Evolutionary conservation across 345 rosid species (phyloP).

Genomic region (Euphorbia tirucalli): DNA sequence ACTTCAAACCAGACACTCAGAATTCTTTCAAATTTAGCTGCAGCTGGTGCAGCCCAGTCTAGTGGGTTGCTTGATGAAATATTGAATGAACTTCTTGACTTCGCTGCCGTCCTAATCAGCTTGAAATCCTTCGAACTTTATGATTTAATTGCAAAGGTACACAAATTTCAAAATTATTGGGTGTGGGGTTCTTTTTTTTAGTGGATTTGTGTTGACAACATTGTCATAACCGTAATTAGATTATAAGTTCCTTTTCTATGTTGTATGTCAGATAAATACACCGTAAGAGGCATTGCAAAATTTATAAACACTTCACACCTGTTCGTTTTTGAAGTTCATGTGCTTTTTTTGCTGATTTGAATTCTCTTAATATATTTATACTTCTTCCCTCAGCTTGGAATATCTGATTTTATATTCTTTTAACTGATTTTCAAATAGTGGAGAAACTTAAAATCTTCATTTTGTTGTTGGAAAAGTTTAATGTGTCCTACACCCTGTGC

Average conservation of each 20-base stretch:
- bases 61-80: slow-evolving; percentile 58
- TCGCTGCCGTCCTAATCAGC: slow-evolving; percentile 46
- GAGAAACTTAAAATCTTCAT: too few relatives aligned
- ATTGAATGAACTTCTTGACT: slow-evolving; percentile 66
- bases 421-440: neutral
- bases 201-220: neutral
- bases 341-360: neutral
- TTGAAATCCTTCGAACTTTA: slow-evolving; percentile 54
- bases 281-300: too few relatives aligned
- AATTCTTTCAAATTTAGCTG: slow-evolving; percentile 80
- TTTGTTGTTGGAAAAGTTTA: too few relatives aligned
- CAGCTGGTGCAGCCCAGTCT: slow-evolving; percentile 62
- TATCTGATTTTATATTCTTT: neutral
- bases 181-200: neutral
- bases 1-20: slow-evolving; percentile 71
- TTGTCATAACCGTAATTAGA: neutral
- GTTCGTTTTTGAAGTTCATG: neutral
- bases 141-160: slow-evolving; percentile 78
- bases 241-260: neutral
- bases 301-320: neutral
- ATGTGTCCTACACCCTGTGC: too few relatives aligned
- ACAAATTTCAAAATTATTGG: neutral
- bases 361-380: neutral
- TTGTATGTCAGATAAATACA: neutral
- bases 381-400: slow-evolving; percentile 1